Evolutionary conservation across 2,329 filamentous ascomycete genomes (phyloP).

Genomic region (Arthrocladium fulminans): DNA sequence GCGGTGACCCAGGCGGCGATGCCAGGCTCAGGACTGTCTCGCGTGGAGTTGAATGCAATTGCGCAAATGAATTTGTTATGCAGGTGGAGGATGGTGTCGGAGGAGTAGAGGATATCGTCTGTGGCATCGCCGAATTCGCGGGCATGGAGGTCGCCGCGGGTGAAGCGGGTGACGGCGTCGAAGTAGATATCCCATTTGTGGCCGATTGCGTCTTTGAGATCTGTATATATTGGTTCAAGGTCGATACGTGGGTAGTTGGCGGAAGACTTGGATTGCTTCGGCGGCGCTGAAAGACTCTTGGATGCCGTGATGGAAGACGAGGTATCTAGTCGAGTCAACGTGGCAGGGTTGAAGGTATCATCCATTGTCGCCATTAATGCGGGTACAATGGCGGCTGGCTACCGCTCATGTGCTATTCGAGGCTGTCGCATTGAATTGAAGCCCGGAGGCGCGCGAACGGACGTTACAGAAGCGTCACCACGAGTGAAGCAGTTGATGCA

Average conservation of each 20-base stretch:
- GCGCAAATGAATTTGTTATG: conserved; percentile 55
- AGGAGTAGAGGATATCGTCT: conserved; percentile 45
- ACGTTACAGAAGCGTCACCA: neutral
- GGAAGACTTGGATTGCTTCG: conserved; percentile 43
- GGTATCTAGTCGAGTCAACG: conserved; percentile 24
- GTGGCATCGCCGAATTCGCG: conserved; percentile 51
- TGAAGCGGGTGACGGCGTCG: conserved; percentile 47
- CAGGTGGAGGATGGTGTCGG: conserved; percentile 47
- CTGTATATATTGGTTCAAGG: conserved; percentile 53
- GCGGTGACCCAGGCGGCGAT: conserved; percentile 54
- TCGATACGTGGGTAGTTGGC: conserved; percentile 53
- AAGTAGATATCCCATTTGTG: conserved; percentile 55
- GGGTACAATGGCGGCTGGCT: neutral
- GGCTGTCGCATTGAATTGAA: neutral
- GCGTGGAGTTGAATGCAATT: conserved; percentile 49
- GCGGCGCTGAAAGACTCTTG: conserved; percentile 21
- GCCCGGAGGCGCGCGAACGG: neutral
- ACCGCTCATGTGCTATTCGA: neutral
- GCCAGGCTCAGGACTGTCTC: conserved; percentile 53
- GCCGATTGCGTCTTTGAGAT: conserved; percentile 51
- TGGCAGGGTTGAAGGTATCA: conserved; percentile 27
- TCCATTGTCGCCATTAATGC: conserved; percentile 20
- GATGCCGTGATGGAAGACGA: conserved; percentile 14
- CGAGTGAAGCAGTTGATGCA: neutral
- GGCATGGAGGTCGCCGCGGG: conserved; percentile 52